Base-by-base conservation (phyloP, 768 basidiomycete genomes). In the Lepiota brunneoincarnata region DNA sequence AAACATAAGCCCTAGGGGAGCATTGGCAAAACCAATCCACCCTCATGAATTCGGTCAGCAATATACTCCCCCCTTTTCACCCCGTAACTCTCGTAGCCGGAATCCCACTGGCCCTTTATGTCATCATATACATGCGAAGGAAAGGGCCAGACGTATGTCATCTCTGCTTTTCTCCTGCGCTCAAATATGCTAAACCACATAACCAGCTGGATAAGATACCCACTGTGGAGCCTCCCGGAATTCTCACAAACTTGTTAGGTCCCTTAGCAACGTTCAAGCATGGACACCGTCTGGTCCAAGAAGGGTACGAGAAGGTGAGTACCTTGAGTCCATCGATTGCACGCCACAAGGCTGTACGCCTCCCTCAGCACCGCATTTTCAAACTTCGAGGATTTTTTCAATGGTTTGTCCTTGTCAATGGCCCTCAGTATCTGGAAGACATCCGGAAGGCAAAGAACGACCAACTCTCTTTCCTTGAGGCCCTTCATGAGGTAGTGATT, bases 341-440 rank as follows among this genome's bases (percentile, higher is more conserved):
- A n/a, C n/a, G n/a, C n/a, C n/a, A n/a, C n/a, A n/a, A n/a, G n/a
- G n/a, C n/a, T n/a, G n/a, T n/a, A n/a, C n/a, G n/a, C n/a, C n/a
- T n/a, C n/a, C n/a, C 31, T n/a, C n/a, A n/a, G n/a, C n/a, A n/a
- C n/a, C n/a, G n/a, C n/a, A n/a, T n/a, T n/a, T n/a, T n/a, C n/a
- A n/a, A n/a, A n/a, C n/a, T n/a, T n/a, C n/a, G n/a, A n/a, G n/a
- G n/a, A n/a, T n/a, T n/a, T n/a, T n/a, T n/a, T 42, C n/a, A 24
- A 39, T 62, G 60, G 61, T 24, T 61, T 2, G 56, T 65, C 18
- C 61, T 83, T 7, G 63, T 76, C 18, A 69, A 69, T 17, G 75
- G 78, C 1, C 63, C 68, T 0, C 56, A 73, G 21, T 66, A 75
- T 42, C 64, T 82, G 11, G 77, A 83, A 5, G 83, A 84, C 37